Conservation (phyloP, 2,329 filamentous ascomycete species). For the Fusarium veterinarium region DNA sequence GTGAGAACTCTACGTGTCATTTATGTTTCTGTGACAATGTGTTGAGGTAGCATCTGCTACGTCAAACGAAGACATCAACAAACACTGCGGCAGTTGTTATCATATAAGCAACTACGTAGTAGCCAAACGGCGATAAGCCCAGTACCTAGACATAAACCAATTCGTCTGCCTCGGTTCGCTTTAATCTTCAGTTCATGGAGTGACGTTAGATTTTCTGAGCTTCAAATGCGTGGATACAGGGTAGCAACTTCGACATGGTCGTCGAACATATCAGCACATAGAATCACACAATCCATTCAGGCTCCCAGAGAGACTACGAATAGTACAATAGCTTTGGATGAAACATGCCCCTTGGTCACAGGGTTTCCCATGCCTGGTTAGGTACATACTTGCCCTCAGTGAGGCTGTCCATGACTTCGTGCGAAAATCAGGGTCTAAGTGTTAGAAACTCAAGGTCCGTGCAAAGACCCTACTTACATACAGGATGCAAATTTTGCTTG, state of each 20-base stretch:
- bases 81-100: background rate
- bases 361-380: background rate
- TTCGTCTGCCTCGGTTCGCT: background rate
- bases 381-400: too few relatives aligned
- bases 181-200: background rate
- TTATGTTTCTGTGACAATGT: background rate
- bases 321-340: fast-evolving
- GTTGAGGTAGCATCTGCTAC: background rate
- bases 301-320: background rate
- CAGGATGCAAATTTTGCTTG: background rate
- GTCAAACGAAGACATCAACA: background rate
- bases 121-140: background rate
- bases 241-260: background rate
- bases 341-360: background rate
- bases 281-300: background rate
- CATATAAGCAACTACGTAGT: background rate
- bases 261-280: background rate
- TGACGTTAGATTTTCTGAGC: background rate
- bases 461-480: background rate
- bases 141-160: background rate
- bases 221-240: background rate
- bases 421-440: background rate
- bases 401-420: background rate
- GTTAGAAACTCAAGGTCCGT: background rate
- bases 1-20: background rate